A percentile compares a stretch with the other conserved stretches of the same genome.
Conservation (phyloP, 2,329 filamentous ascomycete genomes). For the Hypoxylon sp. region DNA sequence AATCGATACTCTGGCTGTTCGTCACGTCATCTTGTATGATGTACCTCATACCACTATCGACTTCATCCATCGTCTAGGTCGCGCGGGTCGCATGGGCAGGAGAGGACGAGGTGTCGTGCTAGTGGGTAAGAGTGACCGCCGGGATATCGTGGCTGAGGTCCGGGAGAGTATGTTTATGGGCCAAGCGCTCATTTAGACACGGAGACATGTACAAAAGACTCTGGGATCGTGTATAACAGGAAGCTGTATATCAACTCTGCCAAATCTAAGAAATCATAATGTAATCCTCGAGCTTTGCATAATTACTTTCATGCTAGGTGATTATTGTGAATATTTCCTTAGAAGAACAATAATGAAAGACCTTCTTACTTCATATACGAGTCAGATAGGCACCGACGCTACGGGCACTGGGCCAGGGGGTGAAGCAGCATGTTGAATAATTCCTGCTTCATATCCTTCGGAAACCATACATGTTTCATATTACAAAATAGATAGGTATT, state of each 20-base stretch:
- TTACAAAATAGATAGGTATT: neutral
- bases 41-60: conserved; percentile 98
- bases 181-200: conserved; percentile 73
- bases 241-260: conserved; percentile 20
- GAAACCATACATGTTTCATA: conserved; percentile 5
- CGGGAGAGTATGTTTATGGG: conserved; percentile 88
- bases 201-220: conserved; percentile 9
- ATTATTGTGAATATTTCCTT: too few species aligned
- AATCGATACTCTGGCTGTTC: conserved; percentile 91
- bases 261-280: neutral
- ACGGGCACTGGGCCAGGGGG: too few species aligned
- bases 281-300: too few species aligned
- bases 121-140: conserved; percentile 87
- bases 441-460: neutral
- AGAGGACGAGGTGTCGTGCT: conserved; percentile 89
- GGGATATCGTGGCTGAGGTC: conserved; percentile 90
- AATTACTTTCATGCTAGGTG: too few species aligned
- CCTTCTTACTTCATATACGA: too few species aligned
- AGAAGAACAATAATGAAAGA: too few species aligned
- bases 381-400: too few species aligned
- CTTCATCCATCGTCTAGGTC: conserved; percentile 94
- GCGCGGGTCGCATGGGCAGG: conserved; percentile 91
- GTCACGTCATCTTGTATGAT: conserved; percentile 93
- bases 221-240: conserved; percentile 12
- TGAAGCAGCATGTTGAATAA: too few species aligned